Base-by-base conservation (phyloP, 441 rosid genomes). In the Erodium texanum region DNA sequence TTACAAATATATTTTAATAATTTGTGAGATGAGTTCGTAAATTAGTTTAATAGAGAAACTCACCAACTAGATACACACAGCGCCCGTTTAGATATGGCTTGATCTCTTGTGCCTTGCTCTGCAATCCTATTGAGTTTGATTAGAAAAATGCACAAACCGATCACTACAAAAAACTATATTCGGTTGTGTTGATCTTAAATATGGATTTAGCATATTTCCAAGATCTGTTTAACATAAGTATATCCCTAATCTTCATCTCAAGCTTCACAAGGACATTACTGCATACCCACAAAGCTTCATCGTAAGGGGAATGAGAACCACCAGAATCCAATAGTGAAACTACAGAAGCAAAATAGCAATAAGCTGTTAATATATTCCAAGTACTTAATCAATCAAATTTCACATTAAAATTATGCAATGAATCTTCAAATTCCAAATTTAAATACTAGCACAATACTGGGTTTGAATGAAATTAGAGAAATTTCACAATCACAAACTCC, bases 261-360 rank as follows among this genome's bases (percentile, higher is more conserved):
- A n/a, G n/a, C n/a, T n/a, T n/a, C n/a, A n/a, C n/a, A 45, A 45
- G 52, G 52, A 45, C 52, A 14, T 50, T 16, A 65, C 24, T 61
- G 66, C 73, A 48, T 77, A 86, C 98, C 97, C 83, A 67, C 66
- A 84, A 61, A 73, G 79, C 80, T 72, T 86, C 92, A 56, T 90
- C 89, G 10, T 68, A 62, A 41, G 82, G 69, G 58, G 78, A 73
- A 38, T 59, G 73, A 63, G 78, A 43, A 45, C 77, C 76, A 79
- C 78, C 90, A 70, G 86, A 77, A 75, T 87, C 89, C 87, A 82
- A 64, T 52, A 75, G 67, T 18, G 83, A 75, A 75, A 89, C 98
- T 89, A 75, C 82, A 79, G 73, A 70, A 72, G 36, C 7, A 65
- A 43, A 5, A 19, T 12, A 18, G 23, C 9, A 80, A 64, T 62